Evolutionary conservation across 1,284 basidiomycete genomes (phyloP), one percentile per base, ranked within the genome.

Genomic region (Ceratobasidium papillatum): DNA sequence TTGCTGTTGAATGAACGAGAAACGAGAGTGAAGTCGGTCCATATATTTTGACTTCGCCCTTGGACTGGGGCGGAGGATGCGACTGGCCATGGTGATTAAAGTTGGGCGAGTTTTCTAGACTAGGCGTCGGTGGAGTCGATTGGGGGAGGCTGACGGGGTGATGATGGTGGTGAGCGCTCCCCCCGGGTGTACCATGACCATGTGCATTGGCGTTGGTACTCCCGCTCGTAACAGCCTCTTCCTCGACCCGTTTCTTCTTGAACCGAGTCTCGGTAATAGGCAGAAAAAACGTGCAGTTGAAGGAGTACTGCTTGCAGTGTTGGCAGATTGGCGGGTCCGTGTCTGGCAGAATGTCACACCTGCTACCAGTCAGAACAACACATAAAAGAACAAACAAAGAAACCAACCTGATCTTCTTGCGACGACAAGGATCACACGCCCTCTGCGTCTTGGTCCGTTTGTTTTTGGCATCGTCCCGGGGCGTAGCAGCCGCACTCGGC

Each of bases 231-330:
- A 84, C 82, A 0, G 84, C 83, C 77, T 94, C 91, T 78, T 91
- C 91, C 77, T 91, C 91, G 56, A 88, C 77, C 79, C 92, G 91
- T 84, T 95, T 94, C 85, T 97, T 97, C 86, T 98, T 98, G 87
- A 98, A 99, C 14, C 96, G 90, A 0, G 96, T 99, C 82, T 99
- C 97, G 22, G 96, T 95, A 80, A 99, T 99, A 64, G 97, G 97
- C 25, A 99, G 88, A 86, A 98, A 98, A 84, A 96, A 98, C 14
- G 95, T 97, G 82, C 95, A 98, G 78, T 96, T 94, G 78, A 95
- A 93, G 51, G 89, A 88, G 80, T 95, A 95, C 81, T 95, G 93
- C 79, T 93, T 92, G 85, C 94, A 95, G 81, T 95, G 94, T 78
- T 93, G 91, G 80, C 94, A 95, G 66, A 90, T 79, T 14, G 91